phyloP scores from a whole-genome alignment of 2,329 filamentous ascomycete genomes.

The Aspergillus proliferans region DNA sequence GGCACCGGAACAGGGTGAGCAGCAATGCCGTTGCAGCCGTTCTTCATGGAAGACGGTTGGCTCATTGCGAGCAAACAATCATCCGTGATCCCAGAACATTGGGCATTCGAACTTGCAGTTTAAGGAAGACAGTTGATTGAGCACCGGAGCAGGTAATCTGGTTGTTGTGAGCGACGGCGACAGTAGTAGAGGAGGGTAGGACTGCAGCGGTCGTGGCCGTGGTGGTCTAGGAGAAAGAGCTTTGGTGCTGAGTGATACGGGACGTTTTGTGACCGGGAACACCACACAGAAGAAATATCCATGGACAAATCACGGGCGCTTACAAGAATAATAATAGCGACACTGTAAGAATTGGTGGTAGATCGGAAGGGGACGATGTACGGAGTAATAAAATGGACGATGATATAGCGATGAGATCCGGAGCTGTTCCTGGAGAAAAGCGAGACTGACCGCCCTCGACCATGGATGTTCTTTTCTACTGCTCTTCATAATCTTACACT shows the following conservation, averaged over 20 bases:
- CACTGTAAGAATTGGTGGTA: not conserved
- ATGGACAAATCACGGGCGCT: conserved; percentile 9
- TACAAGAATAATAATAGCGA: not conserved
- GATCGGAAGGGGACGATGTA: not conserved
- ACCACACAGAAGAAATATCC: conserved; percentile 14
- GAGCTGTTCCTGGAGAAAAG: not conserved
- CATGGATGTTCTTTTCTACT: not conserved
- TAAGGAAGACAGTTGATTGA: conserved; percentile 7
- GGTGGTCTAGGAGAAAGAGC: conserved; percentile 2
- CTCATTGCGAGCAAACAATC: conserved; percentile 35
- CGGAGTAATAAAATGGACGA: not conserved
- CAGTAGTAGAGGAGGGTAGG: not conserved
- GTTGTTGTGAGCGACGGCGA: conserved; percentile 2
- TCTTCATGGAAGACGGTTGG: conserved; percentile 32
- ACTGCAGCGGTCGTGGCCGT: no score
- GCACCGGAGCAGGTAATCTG: conserved; percentile 1
- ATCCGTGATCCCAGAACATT: conserved; percentile 31
- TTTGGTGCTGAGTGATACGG: conserved; percentile 4
- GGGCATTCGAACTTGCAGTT: conserved; percentile 13
- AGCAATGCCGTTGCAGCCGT: conserved; percentile 26
- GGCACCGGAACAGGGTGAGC: conserved; percentile 18
- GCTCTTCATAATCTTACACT: not conserved
- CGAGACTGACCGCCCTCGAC: not conserved
- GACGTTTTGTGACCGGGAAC: conserved; percentile 12
- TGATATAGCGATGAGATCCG: not conserved